These are phyloP conservation scores for Pelargonium myrrhifolium DNA, from an alignment of 441 rosid species.

Conservation along the genomic window DNA sequence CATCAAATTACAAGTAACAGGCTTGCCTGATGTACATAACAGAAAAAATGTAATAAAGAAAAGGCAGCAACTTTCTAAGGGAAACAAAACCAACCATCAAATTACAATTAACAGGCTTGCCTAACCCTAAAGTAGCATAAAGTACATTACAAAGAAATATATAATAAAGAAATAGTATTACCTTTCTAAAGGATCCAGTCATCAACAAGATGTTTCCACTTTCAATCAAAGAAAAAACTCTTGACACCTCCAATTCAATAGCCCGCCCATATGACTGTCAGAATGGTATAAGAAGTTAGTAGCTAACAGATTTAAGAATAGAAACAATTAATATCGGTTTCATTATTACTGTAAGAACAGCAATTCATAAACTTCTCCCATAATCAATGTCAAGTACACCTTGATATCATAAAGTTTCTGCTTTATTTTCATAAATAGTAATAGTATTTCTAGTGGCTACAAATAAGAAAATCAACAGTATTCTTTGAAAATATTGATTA, in stretches of 20 bases:
- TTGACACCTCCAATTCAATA: conserved; percentile 10
- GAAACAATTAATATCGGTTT: background rate
- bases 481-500: background rate
- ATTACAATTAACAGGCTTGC: no score
- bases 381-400: background rate
- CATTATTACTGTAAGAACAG: background rate
- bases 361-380: background rate
- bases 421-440: conserved; percentile 2
- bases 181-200: conserved; percentile 9
- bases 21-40: no score
- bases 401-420: background rate
- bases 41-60: no score
- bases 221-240: conserved; percentile 11
- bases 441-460: background rate
- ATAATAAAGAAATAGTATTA: background rate
- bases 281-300: conserved; percentile 10
- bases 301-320: conserved; percentile 8
- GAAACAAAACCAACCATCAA: no score
- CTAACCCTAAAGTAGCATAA: no score
- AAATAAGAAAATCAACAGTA: background rate
- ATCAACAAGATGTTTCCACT: conserved; percentile 12
- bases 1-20: conserved; percentile 2
- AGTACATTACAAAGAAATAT: background rate
- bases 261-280: conserved; percentile 69
- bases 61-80: no score